These are phyloP conservation scores for Stephania cephalantha DNA, from an alignment of 164 flowering plant species.

Conservation along the genomic window DNA sequence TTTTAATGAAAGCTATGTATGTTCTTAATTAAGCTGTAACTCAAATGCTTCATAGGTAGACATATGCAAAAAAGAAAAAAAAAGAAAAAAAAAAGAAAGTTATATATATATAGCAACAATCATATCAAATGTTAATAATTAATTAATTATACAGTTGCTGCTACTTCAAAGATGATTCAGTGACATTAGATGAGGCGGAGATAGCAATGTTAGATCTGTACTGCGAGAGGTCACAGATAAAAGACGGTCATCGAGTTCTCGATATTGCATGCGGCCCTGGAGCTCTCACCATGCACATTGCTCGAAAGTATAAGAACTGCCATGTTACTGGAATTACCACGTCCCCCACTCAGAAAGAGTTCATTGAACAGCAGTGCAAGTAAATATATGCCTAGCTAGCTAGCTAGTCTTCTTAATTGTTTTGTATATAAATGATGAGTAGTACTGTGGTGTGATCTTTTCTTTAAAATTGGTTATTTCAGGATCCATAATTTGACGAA, in stretches of 20 bases:
- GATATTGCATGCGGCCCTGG: constrained; percentile 11
- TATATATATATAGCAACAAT: not conserved
- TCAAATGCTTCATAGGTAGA: too few species aligned
- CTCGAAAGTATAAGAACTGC: constrained; percentile 4
- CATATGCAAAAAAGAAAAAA: too few species aligned
- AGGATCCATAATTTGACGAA: constrained; percentile 6
- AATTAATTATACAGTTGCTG: not conserved
- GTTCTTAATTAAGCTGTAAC: too few species aligned
- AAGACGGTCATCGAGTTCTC: constrained; percentile 8
- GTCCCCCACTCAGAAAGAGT: not conserved
- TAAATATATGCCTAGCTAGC: not conserved
- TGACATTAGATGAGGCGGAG: constrained; percentile 4
- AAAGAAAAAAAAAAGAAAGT: too few species aligned
- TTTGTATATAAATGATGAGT: too few species aligned
- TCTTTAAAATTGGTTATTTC: not conserved
- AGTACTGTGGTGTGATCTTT: too few species aligned
- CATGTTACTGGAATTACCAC: not conserved
- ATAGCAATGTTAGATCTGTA: constrained; percentile 7
- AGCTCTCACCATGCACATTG: not conserved
- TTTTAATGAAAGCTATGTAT: too few species aligned
- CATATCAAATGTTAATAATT: constrained; percentile 1
- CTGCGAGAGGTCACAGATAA: constrained; percentile 5
- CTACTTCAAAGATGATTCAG: not conserved
- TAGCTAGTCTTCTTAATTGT: too few species aligned
- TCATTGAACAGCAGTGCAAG: not conserved